A percentile compares a stretch with the other conserved stretches of the same genome.
These are phyloP conservation scores for Evernia prunastri DNA, from an alignment of 495 filamentous ascomycete genomes.

Conservation along the genomic window DNA sequence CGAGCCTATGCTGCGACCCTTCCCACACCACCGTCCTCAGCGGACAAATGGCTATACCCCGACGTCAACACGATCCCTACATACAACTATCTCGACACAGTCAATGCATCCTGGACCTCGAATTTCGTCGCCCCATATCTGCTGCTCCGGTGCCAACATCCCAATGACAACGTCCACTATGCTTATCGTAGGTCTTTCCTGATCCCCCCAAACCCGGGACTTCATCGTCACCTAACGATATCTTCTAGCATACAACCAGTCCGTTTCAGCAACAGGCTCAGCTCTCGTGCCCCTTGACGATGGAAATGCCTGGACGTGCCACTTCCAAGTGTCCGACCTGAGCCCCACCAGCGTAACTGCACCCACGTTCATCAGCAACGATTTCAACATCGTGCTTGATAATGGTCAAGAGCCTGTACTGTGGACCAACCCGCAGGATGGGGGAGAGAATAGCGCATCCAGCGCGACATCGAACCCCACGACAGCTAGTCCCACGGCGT, in stretches of 20 bases:
- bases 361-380: constrained; percentile 1
- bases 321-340: constrained; percentile 2
- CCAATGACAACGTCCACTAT: not conserved
- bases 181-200: not conserved
- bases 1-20: not conserved
- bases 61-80: not conserved
- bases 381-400: not conserved
- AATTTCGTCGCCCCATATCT: constrained; percentile 1
- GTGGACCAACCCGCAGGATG: not conserved
- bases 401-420: not conserved
- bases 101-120: constrained; percentile 1
- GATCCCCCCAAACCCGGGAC: not conserved
- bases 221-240: not conserved
- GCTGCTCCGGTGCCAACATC: constrained; percentile 4
- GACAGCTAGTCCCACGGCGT: not conserved
- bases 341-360: not conserved
- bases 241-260: not conserved
- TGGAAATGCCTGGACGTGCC: not conserved
- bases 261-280: not conserved
- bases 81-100: not conserved
- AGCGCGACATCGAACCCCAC: not conserved
- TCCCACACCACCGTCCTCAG: not conserved
- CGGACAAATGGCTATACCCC: not conserved
- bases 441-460: not conserved
- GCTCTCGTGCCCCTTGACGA: not conserved